Evolutionary conservation across 2,329 filamentous ascomycete genomes (phyloP), one percentile per base, ranked within the genome.

Genomic region (Cladosporium sp.): DNA sequence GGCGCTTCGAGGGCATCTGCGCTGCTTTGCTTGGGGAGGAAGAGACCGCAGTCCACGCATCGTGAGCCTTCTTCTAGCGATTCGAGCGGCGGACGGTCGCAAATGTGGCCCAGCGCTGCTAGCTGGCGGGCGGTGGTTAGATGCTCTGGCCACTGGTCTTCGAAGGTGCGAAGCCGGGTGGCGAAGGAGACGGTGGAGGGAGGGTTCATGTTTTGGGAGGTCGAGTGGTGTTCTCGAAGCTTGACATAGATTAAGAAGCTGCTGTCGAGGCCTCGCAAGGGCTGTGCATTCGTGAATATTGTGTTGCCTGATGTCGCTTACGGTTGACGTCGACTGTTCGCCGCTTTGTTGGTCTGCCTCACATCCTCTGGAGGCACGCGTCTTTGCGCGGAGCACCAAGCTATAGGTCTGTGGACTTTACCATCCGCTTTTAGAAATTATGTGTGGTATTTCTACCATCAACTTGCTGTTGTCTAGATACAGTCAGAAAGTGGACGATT

Each of bases 101-200:
- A 68, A 34, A 70, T 59, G 50, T 71, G 69, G 15, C 69, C 69
- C 8, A 65, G 61, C 5, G 68, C 69, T 25, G 69, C 69, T 13
- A 58, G 42, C 35, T 60, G 56, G 19, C 49, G 48, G 19, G 48
- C 50, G 19, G 56, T 20, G 35, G 56, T 54, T 22, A 44, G 42
- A 49, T 48, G 24, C n/a, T 45, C 17, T n/a, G 47, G 42, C 56
- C 56, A 58, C 22, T 58, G 50, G 28, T 52, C 39, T 32, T 53
- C 24, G 56, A 58, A 58, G 50, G 28, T 53, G 4, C 20, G 39
- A 4, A 58, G 42, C 48, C 56, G 56, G 48, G 48, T 47, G 49
- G 56, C 37, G 19, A 55, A 55, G n/a, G 52, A 55, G 13, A 28
- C 15, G 25, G n/a, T 35, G 10, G 45, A 48, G n/a, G 45, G 3